Base-by-base conservation (phyloP, 768 basidiomycete genomes). In the Leccinum disarticulatum region DNA sequence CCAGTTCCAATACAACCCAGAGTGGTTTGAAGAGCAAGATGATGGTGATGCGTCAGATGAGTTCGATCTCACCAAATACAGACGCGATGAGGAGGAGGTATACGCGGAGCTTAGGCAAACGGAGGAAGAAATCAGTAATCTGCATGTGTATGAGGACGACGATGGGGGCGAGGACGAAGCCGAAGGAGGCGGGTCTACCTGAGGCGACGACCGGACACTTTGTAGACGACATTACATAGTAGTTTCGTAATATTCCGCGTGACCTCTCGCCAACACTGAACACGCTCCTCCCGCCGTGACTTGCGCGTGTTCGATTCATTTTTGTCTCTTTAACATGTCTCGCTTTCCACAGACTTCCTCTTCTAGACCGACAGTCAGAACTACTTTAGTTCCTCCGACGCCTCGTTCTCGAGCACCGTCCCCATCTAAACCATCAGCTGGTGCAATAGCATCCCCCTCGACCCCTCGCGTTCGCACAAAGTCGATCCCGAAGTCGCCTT, bases 1-100 rank as follows among this genome's bases (percentile, higher is more conserved):
- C 6, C 67, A 93, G 90, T 96, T 97, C 83, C 88, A 92, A 77
- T 96, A 92, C 85, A 95, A 95, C 74, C 90, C 93, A 17, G 91
- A 94, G 67, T 93, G 92, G 90, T 95, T 94, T 78, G 84, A 87
- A 64, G 93, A 93, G 67, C 83, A 88, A 54, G 84, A 83, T 28
- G 85, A 78, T 3, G 79, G 63, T 22, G 72, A 71, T 15, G 73
- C 28, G 22, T 74, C 74, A 22, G 86, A 86, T 52, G 74, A 75
- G 36, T 87, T 85, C 76, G 86, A 87, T 73, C 73, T 87, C 47
- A 66, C 74, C 28, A 79, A 81, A 64, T 91, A 88, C 74, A 81
- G 87, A 64, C 79, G 70, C 43, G 66, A 72, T 38, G 70, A 71
- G 19, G 72, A 72, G 57, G 69, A 73, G 13, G 56, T 63, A 25